Evolutionary conservation across 129 eudicot genomes (phyloP).

Genomic region (Sambucus nigra): DNA sequence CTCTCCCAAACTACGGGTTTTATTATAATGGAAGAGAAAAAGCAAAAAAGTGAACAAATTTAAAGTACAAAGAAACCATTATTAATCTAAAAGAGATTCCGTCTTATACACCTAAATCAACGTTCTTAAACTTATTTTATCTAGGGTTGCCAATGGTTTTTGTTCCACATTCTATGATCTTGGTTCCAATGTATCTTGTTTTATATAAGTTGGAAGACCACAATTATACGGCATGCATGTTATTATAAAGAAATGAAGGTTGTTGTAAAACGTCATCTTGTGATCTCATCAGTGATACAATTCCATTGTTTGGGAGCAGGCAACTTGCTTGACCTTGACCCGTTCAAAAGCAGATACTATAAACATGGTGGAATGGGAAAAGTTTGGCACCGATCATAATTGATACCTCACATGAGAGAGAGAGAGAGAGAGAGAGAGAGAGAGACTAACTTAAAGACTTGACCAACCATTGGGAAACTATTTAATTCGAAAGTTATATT

Average conservation of each 20-base stretch:
- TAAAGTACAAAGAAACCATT: conserved; percentile 11
- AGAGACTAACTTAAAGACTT: no score
- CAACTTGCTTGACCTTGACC: no score
- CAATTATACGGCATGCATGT: neutral
- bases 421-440: no score
- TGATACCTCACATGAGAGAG: no score
- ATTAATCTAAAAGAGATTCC: conserved; percentile 10
- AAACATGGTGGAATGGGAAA: no score
- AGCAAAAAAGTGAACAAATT: neutral
- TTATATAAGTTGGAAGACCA: neutral
- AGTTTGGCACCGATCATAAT: no score
- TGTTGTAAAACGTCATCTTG: neutral
- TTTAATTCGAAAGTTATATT: no score
- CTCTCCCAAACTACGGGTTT: neutral
- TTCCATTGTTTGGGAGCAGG: no score
- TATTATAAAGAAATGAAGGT: neutral
- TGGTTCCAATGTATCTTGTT: neutral
- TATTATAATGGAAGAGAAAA: neutral
- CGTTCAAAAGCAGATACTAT: no score
- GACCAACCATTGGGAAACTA: no score
- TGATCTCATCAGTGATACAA: neutral
- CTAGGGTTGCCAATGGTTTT: neutral
- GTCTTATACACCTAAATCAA: conserved; percentile 23
- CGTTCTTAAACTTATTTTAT: conserved; percentile 11
- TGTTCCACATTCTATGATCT: neutral